Base-by-base conservation (phyloP, 2,329 filamentous ascomycete species). In the Diaporthe sp. region DNA sequence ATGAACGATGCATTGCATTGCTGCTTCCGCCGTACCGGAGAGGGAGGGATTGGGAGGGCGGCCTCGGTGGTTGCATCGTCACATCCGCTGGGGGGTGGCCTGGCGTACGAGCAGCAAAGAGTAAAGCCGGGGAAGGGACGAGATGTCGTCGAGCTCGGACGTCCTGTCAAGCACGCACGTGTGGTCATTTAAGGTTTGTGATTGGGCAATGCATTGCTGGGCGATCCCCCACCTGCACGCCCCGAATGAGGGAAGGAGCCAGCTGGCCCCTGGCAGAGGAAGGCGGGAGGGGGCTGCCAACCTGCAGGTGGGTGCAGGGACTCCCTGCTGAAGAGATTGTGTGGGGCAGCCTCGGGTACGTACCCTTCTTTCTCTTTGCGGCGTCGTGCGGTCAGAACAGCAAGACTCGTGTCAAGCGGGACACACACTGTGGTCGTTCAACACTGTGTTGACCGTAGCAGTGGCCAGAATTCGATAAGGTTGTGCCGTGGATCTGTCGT, bases 61-160 rank as follows among this genome's bases (percentile, higher is more conserved):
- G 60, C 25, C 40, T 33, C 38, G 38, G 58, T 61, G 57, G n/a
- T 42, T 15, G n/a, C 50, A 54, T 54, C 17, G 42, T 67, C 42
- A 28, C 42, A 17, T 25, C 28, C 58, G 4, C 58, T 42, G 15
- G 58, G 57, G 57, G 35, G n/a, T n/a, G n/a, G n/a, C n/a, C n/a
- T 22, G 35, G 57, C 22, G 13, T 28, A 10, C 38, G n/a, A 28
- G 17, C 55, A n/a, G n/a, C n/a, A n/a, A n/a, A n/a, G 42, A 67
- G 42, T 67, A 67, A 67, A 67, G 61, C 61, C 61, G 61, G 61
- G 61, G 61, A 67, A 67, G 61, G 30, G 61, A 67, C 45, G 61
- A 67, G 38, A 33, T 67, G 61, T 67, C 61, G 61, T 67, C 61
- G 61, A 38, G 61, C 61, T 67, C 45, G 45, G 45, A 52, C 30